Percentiles rank a stretch among this genome's conserved stretches.
phyloP scores from a whole-genome alignment of 1,139 yeast genomes.

The Yamadazyma kanchanaburiensis region DNA sequence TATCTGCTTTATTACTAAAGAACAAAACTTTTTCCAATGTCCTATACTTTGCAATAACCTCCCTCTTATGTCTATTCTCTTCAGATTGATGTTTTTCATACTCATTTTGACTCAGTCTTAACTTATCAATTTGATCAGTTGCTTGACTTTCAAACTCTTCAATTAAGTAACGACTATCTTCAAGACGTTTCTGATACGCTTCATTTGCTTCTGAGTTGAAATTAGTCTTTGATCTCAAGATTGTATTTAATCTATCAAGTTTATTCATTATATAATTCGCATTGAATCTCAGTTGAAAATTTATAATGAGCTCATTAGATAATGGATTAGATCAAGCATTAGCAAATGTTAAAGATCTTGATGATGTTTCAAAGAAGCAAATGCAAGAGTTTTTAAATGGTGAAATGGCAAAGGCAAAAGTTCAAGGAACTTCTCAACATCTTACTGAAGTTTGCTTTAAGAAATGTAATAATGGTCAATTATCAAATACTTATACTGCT shows the following conservation, averaged over 20 bases:
- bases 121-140: slow-evolving; percentile 19
- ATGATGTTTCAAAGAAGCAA: slow-evolving; percentile 70
- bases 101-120: slow-evolving; percentile 3
- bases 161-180: slow-evolving; percentile 26
- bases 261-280: slow-evolving; percentile 1
- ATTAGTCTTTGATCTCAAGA: slow-evolving; percentile 1
- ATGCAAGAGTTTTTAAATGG: slow-evolving; percentile 73
- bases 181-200: slow-evolving; percentile 23
- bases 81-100: slow-evolving; percentile 1
- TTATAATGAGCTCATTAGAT: background rate
- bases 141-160: slow-evolving; percentile 28
- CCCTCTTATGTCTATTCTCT: slow-evolving; percentile 12
- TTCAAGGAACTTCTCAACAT: slow-evolving; percentile 79
- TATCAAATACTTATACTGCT: slow-evolving; percentile 37
- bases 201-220: slow-evolving; percentile 11
- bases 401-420: slow-evolving; percentile 84
- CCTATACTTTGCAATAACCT: slow-evolving; percentile 26
- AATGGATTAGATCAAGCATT: no score
- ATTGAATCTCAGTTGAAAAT: background rate
- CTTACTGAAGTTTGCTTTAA: slow-evolving; percentile 91
- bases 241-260: slow-evolving; percentile 2
- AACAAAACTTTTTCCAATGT: slow-evolving; percentile 29
- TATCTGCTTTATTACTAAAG: slow-evolving; percentile 33
- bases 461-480: slow-evolving; percentile 61
- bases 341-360: slow-evolving; percentile 48